Evolutionary conservation across 108 stramenopile genomes (phyloP), one percentile per base, ranked within the genome.

Genomic region (Schizochytrium sp.): DNA sequence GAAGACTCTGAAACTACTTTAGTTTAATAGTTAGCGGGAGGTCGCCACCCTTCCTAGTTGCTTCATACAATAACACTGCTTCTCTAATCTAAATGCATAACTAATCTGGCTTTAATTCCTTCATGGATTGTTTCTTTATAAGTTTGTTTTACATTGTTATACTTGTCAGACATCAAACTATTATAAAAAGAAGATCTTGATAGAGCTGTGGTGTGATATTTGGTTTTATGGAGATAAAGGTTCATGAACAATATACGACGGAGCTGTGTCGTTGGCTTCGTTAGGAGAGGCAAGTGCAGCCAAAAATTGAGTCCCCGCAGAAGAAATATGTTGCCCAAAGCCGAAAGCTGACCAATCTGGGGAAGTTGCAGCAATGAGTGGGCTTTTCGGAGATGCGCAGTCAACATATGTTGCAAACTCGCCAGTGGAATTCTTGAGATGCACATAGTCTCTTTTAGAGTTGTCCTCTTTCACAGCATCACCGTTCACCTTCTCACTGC

Each of bases 361-460:
- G 19, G 64, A 69, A 15, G 64, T 69, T 28, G 47, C 76, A 10
- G 76, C 76, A 28, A 83, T 83, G 50, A 55, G 76, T 10, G 76
- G 76, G 15, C 50, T 55, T 28, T 47, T 83, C 53, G 76, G 76
- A 13, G 76, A 83, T 5, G 50, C 76, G 10, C 50, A 55, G 53
- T 83, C 76, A 8, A 83, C 76, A 2, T 55, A 83, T 5, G 76
- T 83, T n/a, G 47, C 50, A 83, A 83, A 83, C 47, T 83, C 76
- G 1, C 76, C 76, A n/a, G 47, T 83, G 50, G 10, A 3, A 53
- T 83, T 83, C 50, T 55, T 49, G 53, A 83, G 53, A 42, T 83
- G 76, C 47, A 83, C 76, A 83, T 55, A 83, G 76, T 83, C 76
- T 17, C 76, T 17, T 5, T n/a, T n/a, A 5, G 76, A 83, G 17